Percentiles rank a stretch among this genome's conserved stretches.
phyloP scores from a whole-genome alignment of 2,329 filamentous ascomycete species.

The Penicillium sp. region DNA sequence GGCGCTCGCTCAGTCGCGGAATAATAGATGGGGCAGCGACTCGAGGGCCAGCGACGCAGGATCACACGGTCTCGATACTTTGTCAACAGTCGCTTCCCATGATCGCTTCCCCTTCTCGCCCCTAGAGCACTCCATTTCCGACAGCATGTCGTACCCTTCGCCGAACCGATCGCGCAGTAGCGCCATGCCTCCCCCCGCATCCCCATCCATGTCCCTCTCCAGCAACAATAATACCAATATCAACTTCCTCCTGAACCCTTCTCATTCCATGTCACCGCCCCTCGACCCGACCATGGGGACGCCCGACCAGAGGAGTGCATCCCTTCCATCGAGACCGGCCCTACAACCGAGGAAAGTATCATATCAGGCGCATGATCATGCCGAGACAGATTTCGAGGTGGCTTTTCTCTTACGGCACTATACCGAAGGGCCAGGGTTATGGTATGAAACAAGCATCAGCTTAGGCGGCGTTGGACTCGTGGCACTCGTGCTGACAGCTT shows the following conservation, averaged over 20 bases:
- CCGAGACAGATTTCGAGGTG: conserved; percentile 54
- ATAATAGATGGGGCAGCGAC: conserved; percentile 34
- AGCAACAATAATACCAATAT: conserved; percentile 45
- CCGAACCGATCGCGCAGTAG: conserved; percentile 34
- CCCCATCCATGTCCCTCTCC: conserved; percentile 45
- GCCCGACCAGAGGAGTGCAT: conserved; percentile 29
- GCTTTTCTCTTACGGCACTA: conserved; percentile 61
- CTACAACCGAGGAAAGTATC: conserved; percentile 20
- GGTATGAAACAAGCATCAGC: conserved; percentile 38
- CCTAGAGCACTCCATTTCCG: conserved; percentile 27
- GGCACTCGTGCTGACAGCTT: conserved; percentile 8
- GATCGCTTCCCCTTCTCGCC: conserved; percentile 34
- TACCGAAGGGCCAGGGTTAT: conserved; percentile 58
- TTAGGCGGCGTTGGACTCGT: neutral
- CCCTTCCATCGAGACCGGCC: conserved; percentile 28
- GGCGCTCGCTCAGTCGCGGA: conserved; percentile 27
- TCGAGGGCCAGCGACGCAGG: conserved; percentile 33
- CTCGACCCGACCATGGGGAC: conserved; percentile 44
- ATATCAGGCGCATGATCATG: conserved; percentile 26
- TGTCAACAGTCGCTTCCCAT: conserved; percentile 52
- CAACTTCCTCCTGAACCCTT: conserved; percentile 56
- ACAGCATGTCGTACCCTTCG: conserved; percentile 29
- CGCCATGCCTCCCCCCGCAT: conserved; percentile 35
- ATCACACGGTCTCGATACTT: conserved; percentile 54
- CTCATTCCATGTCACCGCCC: conserved; percentile 42